phyloP scores from a whole-genome alignment of 176 grass and related monocot species.

The Luzula sylvatica region DNA sequence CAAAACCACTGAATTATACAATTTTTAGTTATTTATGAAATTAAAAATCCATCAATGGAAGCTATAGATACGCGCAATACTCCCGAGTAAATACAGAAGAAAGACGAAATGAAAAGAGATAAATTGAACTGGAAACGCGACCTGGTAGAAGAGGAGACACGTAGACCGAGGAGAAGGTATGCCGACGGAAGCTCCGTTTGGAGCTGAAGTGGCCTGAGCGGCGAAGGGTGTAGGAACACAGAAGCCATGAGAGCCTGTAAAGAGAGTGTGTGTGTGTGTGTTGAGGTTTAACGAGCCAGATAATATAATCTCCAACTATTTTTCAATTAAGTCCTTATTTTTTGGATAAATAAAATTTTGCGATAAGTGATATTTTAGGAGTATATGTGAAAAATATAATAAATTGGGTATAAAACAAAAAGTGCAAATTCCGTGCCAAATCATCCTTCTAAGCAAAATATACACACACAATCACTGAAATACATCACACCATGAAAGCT shows the following conservation, averaged over 20 bases:
- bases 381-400: not conserved
- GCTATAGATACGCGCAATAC: not conserved
- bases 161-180: not conserved
- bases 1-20: too few species aligned
- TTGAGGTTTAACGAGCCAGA: not conserved
- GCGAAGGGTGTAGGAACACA: not conserved
- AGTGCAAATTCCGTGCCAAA: not conserved
- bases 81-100: not conserved
- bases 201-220: not conserved
- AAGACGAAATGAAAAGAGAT: not conserved
- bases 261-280: not conserved
- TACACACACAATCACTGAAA: not conserved
- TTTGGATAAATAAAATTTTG: too few species aligned
- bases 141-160: constrained; percentile 14
- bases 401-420: not conserved
- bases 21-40: too few species aligned
- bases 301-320: not conserved
- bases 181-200: not conserved
- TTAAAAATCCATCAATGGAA: too few species aligned
- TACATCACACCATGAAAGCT: not conserved
- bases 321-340: too few species aligned
- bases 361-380: too few species aligned
- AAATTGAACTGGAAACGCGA: not conserved
- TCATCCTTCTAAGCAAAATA: not conserved
- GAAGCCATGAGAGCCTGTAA: constrained; percentile 8